Evolutionary conservation across 495 filamentous ascomycete species (phyloP), one percentile per base, ranked within the genome.

Genomic region (Neurospora africana): DNA sequence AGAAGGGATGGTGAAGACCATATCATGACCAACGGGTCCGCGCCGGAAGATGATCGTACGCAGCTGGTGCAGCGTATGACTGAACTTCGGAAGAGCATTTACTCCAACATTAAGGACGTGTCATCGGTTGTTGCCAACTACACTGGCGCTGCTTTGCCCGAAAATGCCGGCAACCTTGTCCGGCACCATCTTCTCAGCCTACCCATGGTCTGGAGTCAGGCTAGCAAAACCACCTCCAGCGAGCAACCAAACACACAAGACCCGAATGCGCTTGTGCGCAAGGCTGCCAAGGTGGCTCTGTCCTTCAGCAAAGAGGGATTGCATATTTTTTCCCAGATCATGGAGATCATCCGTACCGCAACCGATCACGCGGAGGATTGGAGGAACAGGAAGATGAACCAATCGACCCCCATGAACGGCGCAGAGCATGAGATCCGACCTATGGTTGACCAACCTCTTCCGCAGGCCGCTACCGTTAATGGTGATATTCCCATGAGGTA

Each of bases 251-350:
- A 73, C 23, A 67, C 70, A 21, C 70, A 68, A 47, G 78, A 81
- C 74, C 83, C 78, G 43, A 79, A 80, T 68, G 81, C 76, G 19
- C 75, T 76, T 72, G 79, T 79, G 27, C 80, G 81, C 4, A 82
- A 86, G 19, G 81, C 85, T 23, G 92, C 92, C 4, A 87, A 91
- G 72, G 82, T 89, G 19, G 93, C 93, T 40, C 76, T 97, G 13
- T 88, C 94, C 0, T 87, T 98, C 38, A 93, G 93, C 3, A 91
- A 91, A 72, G 94, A 97, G 79, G 92, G 93, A 3, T 85, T 98
- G 30, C 92, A 96, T 74, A 95, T 97, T 87, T 91, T 97, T 86
- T 84, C 86, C 0, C 91, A 96, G 78, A 93, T 98, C 53, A 92
- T 87, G 33, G 88, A 87, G 0, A 90, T 95, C 0, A 87, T 97